Evolutionary conservation across 371 early-diverging fungal species (phyloP).

Genomic region (Funneliformis caledonium): DNA sequence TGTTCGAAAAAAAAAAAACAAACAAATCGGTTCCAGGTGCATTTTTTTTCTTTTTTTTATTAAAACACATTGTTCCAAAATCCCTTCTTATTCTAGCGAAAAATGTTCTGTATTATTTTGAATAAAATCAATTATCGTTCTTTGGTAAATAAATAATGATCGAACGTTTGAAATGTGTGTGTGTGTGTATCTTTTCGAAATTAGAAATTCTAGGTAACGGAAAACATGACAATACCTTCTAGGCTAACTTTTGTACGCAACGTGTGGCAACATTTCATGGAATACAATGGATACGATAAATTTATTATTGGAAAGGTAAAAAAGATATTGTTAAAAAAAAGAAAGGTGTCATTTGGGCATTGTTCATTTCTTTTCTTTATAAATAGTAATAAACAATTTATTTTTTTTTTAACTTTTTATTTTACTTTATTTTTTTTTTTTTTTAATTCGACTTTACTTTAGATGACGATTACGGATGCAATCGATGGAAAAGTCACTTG

Average conservation of each 20-base stretch:
- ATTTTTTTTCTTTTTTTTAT: too few species aligned
- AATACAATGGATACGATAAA: background rate
- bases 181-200: background rate
- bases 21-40: too few species aligned
- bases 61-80: too few species aligned
- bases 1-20: too few species aligned
- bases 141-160: too few species aligned
- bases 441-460: background rate
- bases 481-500: slow-evolving; percentile 14
- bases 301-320: background rate
- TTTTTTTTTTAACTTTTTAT: background rate
- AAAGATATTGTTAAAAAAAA: too few species aligned
- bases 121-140: too few species aligned
- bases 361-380: background rate
- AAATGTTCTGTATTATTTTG: too few species aligned
- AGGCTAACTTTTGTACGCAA: background rate
- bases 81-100: too few species aligned
- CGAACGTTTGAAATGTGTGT: background rate
- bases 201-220: background rate
- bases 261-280: background rate
- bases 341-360: too few species aligned
- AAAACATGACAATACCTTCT: background rate
- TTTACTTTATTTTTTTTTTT: too few species aligned
- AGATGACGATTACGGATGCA: slow-evolving; percentile 28
- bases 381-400: background rate